Conservation (phyloP, 2,329 filamentous ascomycete species). For the Fusarium sp. region DNA sequence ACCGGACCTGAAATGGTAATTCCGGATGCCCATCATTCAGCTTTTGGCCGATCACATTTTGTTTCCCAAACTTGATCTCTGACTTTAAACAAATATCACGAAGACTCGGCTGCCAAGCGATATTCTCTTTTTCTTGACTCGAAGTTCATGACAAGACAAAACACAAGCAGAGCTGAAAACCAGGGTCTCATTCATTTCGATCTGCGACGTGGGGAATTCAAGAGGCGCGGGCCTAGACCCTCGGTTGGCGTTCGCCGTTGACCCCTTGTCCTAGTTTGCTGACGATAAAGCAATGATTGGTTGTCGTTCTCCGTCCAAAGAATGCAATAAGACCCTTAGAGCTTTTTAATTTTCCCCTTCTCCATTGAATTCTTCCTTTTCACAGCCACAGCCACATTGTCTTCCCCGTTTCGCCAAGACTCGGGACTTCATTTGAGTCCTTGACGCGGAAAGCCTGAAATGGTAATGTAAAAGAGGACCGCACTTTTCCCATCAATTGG, state of each 20-base stretch:
- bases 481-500: conserved; percentile 7
- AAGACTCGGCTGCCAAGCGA: neutral
- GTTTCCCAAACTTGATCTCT: neutral
- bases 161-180: conserved; percentile 4
- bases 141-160: neutral
- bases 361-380: conserved; percentile 1
- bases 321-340: conserved; percentile 11
- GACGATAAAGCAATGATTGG: conserved; percentile 28
- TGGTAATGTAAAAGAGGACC: conserved; percentile 6
- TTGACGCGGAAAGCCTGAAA: conserved; percentile 11
- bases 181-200: conserved; percentile 10
- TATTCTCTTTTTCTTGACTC: neutral
- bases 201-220: conserved; percentile 1
- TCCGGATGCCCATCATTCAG: neutral
- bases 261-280: conserved; percentile 13
- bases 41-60: neutral
- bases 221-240: neutral
- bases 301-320: neutral
- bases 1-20: neutral
- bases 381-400: conserved; percentile 3
- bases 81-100: neutral
- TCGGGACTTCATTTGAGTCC: neutral
- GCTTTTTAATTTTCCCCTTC: neutral
- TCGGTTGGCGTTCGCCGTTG: neutral
- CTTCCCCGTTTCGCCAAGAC: neutral